Conservation (phyloP, 2,329 filamentous ascomycete species). For the Pseudogymnoascus sp. region DNA sequence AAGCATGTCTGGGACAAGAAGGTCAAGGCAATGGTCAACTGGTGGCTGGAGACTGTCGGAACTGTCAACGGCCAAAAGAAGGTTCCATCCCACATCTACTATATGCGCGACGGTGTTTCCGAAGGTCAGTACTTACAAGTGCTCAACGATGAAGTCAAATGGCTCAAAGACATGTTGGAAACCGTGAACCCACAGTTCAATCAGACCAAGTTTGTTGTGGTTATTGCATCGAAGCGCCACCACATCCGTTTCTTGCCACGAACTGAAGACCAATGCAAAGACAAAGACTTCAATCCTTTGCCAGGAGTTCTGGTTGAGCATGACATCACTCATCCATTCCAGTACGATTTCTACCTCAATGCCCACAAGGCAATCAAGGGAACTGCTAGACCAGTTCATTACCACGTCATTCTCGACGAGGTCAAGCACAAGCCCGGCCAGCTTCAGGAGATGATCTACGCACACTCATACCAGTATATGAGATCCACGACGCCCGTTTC, state of each 20-base stretch:
- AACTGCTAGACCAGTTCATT: slow-evolving; percentile 86
- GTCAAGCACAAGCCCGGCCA: slow-evolving; percentile 58
- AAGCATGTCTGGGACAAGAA: slow-evolving; percentile 41
- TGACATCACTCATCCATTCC: slow-evolving; percentile 84
- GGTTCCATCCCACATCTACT: slow-evolving; percentile 69
- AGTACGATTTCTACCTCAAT: slow-evolving; percentile 79
- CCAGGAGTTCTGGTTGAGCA: slow-evolving; percentile 83
- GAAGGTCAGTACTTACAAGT: slow-evolving; percentile 81
- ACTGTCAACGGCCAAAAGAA: slow-evolving; percentile 42
- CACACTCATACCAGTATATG: slow-evolving; percentile 90
- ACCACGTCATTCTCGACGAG: slow-evolving; percentile 84
- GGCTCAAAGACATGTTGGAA: slow-evolving; percentile 51
- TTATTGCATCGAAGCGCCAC: slow-evolving; percentile 88
- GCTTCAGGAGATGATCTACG: slow-evolving; percentile 84
- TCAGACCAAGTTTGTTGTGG: slow-evolving; percentile 64
- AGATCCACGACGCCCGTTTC: slow-evolving; percentile 91
- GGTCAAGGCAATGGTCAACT: slow-evolving; percentile 56
- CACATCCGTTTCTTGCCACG: slow-evolving; percentile 81
- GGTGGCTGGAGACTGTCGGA: slow-evolving; percentile 51
- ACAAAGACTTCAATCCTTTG: slow-evolving; percentile 73
- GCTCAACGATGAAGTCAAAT: slow-evolving; percentile 64
- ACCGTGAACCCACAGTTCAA: slow-evolving; percentile 20
- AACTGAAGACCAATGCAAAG: slow-evolving; percentile 43
- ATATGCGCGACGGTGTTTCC: slow-evolving; percentile 87
- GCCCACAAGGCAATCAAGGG: slow-evolving; percentile 81